Base-by-base conservation (phyloP, 129 eudicot genomes). In the Saposhnikovia divaricata region DNA sequence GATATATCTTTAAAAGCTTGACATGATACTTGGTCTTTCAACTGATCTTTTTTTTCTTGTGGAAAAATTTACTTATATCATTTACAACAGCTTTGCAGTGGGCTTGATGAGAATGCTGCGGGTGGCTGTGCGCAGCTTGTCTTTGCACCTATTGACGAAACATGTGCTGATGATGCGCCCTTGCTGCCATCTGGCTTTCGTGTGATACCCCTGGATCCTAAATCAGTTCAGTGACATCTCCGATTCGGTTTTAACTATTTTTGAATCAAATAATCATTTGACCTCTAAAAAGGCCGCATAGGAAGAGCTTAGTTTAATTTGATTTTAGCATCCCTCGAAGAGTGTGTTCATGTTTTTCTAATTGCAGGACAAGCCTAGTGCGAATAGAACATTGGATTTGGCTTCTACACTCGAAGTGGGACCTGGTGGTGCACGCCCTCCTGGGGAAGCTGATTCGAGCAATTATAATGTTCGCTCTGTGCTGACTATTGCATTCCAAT, bases 101-200 rank as follows among this genome's bases (percentile, higher is more conserved):
- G 93, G 47, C 81, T 89, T 46, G 97, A 91, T 80, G 97, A 91
- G 80, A 88, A 87, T 50, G 88, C 92, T 2, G 84, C 86, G 19
- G 97, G 90, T 70, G 91, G 90, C 77, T 91, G 94, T 85, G 92
- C 97, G 10, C 93, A 91, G 81, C 92, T 91, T 12, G 89, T 91
- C 48, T 91, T 91, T 82, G 97, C 97, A 21, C 94, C 93, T 19
- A 91, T 91, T 23, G 97, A 91, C 15, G 97, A 89, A 75, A 86
- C 89, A 72, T 91, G 86, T 80, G 93, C 94, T 2, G 97, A 91
- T 72, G 97, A 91, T 81, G 97, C 97, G 27, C 97, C 94, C 3
- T 81, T 91, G 73, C 89, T 91, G 66, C 93, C 94, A 48, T 91
- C 97, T 8, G 97, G 97, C 9, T 91, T 91, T 43, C 92, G 93